Base-by-base conservation (phyloP, 2,329 filamentous ascomycete genomes). In the Plenodomus tracheiphilus region DNA sequence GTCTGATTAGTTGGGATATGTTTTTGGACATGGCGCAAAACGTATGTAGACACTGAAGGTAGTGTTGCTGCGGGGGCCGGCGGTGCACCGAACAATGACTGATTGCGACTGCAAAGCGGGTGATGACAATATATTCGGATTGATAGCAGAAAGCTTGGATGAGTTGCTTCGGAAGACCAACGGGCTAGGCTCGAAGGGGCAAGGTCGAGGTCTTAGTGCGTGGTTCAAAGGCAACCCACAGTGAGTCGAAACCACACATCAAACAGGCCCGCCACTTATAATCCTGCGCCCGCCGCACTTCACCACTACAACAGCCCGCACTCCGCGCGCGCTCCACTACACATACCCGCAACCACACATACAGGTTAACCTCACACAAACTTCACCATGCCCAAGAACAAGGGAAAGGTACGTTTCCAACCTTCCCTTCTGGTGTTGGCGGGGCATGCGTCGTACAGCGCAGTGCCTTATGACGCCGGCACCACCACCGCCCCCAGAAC, bases 321-420 rank as follows among this genome's bases (percentile, higher is more conserved):
- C 28, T 8, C 7, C 28, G 15, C 28, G 9, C 35, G 35, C 18
- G 16, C 35, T 18, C 35, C 35, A 20, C 34, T 15, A 35, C 11
- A 19, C 40, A 6, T 16, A n/a, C n/a, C n/a, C n/a, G n/a, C n/a
- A n/a, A 28, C 36, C 38, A 28, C 39, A 9, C 21, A 41, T 42
- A 40, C 41, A 50, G 44, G 34, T 42, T 47, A 43, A 37, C 43
- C 36, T 43, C 45, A 51, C 43, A 36, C 35, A 25, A 19, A 48
- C 45, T 59, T 65, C 77, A 86, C 77, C 56, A 97, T 97, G 92
- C 92, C 92, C 72, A 97, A 97, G 90, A 97, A 97, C 77, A 97
- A 97, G 87, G 92, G 92, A 92, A 97, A 96, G 81, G 91, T 96
- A 81, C 73, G 66, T 63, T 11, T 32, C 15, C 6, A 6, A 32